Percentiles rank a stretch among this genome's conserved stretches.
Conservation (phyloP, 2,329 filamentous ascomycete genomes). For the Neophaeococcomyces mojaviensis region DNA sequence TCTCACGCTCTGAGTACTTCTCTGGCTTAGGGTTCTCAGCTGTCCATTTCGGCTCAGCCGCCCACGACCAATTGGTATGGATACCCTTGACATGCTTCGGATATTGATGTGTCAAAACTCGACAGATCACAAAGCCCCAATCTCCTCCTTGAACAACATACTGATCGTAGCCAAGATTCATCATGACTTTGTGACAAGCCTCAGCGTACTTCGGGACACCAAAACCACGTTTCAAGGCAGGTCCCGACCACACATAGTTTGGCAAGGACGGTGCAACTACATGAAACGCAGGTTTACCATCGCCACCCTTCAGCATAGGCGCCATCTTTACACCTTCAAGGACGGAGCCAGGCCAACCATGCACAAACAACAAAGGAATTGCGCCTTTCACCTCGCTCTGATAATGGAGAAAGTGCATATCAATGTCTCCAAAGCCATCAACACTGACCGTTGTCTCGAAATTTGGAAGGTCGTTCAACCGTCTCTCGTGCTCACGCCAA, state of each 20-base stretch:
- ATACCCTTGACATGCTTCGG: slow-evolving; percentile 48
- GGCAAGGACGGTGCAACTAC: slow-evolving; percentile 47
- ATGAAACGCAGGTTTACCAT: slow-evolving; percentile 41
- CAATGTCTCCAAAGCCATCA: slow-evolving; percentile 51
- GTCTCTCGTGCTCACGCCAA: slow-evolving; percentile 53
- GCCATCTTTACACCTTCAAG: slow-evolving; percentile 60
- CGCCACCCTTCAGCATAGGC: slow-evolving; percentile 33
- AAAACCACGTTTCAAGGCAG: slow-evolving; percentile 43
- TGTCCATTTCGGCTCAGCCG: slow-evolving; percentile 8
- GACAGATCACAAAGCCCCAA: slow-evolving; percentile 59
- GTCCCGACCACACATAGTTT: slow-evolving; percentile 48
- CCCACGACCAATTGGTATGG: slow-evolving; percentile 53
- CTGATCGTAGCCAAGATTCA: slow-evolving; percentile 54
- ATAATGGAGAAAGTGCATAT: slow-evolving; percentile 60
- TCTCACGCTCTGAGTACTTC: neutral
- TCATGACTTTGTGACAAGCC: slow-evolving; percentile 60
- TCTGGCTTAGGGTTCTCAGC: neutral
- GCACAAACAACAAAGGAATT: slow-evolving; percentile 60
- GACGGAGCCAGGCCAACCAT: slow-evolving; percentile 63
- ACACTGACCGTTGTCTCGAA: slow-evolving; percentile 42
- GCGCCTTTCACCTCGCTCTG: slow-evolving; percentile 43
- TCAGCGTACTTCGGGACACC: slow-evolving; percentile 56
- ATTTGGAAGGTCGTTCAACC: slow-evolving; percentile 54
- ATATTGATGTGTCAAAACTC: slow-evolving; percentile 53
- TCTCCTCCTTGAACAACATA: slow-evolving; percentile 60